Conservation (phyloP, 2,329 filamentous ascomycete species). For the Cercospora zeae-maydis region DNA sequence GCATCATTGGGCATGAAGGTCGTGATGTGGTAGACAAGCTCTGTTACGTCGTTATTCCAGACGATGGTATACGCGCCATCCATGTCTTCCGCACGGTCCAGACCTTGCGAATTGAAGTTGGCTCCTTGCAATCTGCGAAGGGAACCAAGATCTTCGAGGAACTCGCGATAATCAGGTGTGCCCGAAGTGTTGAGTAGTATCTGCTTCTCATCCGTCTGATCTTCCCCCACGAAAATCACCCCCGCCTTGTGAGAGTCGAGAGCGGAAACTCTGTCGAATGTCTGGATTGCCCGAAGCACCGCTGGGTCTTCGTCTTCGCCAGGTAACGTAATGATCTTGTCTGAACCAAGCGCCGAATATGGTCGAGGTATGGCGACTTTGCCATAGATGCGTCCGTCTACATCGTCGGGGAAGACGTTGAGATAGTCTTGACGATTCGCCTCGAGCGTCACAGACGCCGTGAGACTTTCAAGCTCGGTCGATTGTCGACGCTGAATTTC, state of each 20-base stretch:
- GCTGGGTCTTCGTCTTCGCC: constrained; percentile 54
- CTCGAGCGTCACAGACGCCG: constrained; percentile 26
- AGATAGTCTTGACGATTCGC: constrained; percentile 26
- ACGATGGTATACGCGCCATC: constrained; percentile 89
- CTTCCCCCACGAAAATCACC: constrained; percentile 86
- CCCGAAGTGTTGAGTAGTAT: constrained; percentile 85
- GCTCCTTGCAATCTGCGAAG: constrained; percentile 76
- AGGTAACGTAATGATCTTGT: constrained; percentile 62
- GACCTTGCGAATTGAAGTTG: constrained; percentile 86
- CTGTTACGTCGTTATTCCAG: constrained; percentile 91
- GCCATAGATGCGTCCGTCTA: constrained; percentile 30
- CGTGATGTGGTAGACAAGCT: constrained; percentile 91
- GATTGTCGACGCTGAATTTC: constrained; percentile 15
- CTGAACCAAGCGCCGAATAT: constrained; percentile 30
- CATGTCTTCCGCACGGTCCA: constrained; percentile 71
- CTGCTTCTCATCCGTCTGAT: constrained; percentile 75
- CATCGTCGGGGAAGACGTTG: constrained; percentile 31
- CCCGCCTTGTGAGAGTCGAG: constrained; percentile 95
- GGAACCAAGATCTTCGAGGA: constrained; percentile 77
- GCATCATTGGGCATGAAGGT: constrained; percentile 95
- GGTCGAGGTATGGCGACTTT: constrained; percentile 51
- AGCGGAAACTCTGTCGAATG: constrained; percentile 82
- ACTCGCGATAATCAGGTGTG: constrained; percentile 81
- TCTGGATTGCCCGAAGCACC: constrained; percentile 68
- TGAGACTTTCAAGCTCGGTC: constrained; percentile 20